phyloP scores from a whole-genome alignment of 306 rosid genomes.

The Lupinus albus region DNA sequence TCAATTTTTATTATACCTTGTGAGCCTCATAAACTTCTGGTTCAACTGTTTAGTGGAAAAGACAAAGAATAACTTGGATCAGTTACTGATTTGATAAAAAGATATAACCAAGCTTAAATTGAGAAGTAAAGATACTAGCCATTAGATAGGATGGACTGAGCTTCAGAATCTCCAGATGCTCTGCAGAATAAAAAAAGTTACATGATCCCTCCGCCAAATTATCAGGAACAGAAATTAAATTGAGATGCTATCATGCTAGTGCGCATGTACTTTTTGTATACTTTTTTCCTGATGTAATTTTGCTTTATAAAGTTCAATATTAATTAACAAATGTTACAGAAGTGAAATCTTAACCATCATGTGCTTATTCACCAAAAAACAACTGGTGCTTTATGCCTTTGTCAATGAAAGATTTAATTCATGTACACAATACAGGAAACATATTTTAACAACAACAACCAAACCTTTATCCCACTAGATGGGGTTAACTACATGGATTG shows the following conservation, averaged over 20 bases:
- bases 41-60: conserved; percentile 59
- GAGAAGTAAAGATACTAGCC: conserved; percentile 62
- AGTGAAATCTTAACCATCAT: neutral
- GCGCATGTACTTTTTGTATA: conserved; percentile 1
- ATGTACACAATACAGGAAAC: too few relatives aligned
- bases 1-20: conserved; percentile 59
- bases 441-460: too few relatives aligned
- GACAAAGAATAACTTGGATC: conserved; percentile 32
- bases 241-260: neutral
- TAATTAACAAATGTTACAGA: neutral
- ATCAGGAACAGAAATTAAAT: conserved; percentile 5
- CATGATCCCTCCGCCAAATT: conserved; percentile 31
- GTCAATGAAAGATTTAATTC: neutral
- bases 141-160: conserved; percentile 68
- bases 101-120: conserved; percentile 28
- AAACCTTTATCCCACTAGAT: too few relatives aligned
- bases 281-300: neutral
- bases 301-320: neutral
- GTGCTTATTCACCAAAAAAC: too few relatives aligned
- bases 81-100: conserved; percentile 35
- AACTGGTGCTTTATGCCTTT: neutral
- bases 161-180: conserved; percentile 61
- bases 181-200: conserved; percentile 51
- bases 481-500: too few relatives aligned
- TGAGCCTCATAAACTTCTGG: conserved; percentile 72